Evolutionary conservation across 1,284 basidiomycete genomes (phyloP).

Genomic region (Ustilago bromivora): DNA sequence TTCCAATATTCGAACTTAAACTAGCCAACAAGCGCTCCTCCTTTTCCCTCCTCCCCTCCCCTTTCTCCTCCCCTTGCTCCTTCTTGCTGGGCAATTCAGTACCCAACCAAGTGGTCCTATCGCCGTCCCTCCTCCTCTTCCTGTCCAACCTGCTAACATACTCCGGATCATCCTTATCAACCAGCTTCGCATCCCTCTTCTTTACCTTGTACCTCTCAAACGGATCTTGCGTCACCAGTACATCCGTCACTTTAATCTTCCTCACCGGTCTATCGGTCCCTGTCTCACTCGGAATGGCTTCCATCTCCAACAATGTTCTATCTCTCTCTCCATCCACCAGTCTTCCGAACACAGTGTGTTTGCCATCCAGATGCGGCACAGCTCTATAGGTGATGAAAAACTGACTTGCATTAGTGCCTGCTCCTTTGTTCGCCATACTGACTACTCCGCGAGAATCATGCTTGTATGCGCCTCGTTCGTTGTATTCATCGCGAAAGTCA

Average conservation of each 20-base stretch:
- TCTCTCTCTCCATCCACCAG: conserved; percentile 91
- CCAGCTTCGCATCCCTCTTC: conserved; percentile 30
- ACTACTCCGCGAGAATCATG: conserved; percentile 60
- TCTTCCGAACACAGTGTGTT: conserved; percentile 91
- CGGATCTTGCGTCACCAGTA: conserved; percentile 60
- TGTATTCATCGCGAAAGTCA: conserved; percentile 92
- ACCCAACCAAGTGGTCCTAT: conserved; percentile 66
- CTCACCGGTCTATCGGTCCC: conserved; percentile 88
- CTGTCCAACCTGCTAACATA: conserved; percentile 48
- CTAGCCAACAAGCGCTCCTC: conserved; percentile 5
- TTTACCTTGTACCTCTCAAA: conserved; percentile 58
- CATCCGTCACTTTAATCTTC: conserved; percentile 75
- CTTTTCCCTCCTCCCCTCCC: background rate
- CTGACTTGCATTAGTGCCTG: conserved; percentile 63
- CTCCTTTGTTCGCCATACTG: conserved; percentile 67
- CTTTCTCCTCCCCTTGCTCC: background rate
- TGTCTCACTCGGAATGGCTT: conserved; percentile 82
- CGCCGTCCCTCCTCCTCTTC: conserved; percentile 58
- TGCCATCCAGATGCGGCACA: conserved; percentile 79
- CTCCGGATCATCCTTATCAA: conserved; percentile 55
- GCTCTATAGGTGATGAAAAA: conserved; percentile 65
- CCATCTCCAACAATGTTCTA: conserved; percentile 81
- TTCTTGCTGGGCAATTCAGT: conserved; percentile 23
- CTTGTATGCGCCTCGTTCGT: conserved; percentile 68
- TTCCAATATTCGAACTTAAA: conserved; percentile 24